These are phyloP conservation scores for Pseudogymnoascus sp. DNA, from an alignment of 2,329 filamentous ascomycete species.

Conservation along the genomic window DNA sequence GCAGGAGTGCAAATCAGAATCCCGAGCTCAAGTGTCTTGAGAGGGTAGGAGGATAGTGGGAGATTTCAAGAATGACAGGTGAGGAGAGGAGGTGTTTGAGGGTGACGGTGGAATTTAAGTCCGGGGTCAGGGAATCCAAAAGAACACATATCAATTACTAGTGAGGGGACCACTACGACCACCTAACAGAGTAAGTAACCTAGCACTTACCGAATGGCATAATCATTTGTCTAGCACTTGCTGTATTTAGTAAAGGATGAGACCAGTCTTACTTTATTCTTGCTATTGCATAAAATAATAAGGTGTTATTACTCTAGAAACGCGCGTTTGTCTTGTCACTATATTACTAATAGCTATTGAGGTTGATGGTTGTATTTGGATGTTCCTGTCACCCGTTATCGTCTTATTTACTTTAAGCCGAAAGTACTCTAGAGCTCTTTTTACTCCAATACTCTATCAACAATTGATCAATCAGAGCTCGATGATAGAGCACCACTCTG, in stretches of 20 bases:
- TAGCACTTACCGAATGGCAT: background rate
- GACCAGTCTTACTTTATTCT: background rate
- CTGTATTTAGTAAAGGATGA: slow-evolving; percentile 2
- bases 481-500: background rate
- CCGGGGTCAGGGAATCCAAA: slow-evolving; percentile 2
- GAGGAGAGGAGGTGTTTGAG: slow-evolving; percentile 2
- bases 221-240: background rate
- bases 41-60: background rate
- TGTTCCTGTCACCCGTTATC: background rate
- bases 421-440: slow-evolving; percentile 1
- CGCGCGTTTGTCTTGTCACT: background rate
- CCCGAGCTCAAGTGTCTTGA: slow-evolving; percentile 8
- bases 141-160: slow-evolving; percentile 8
- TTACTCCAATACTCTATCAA: background rate
- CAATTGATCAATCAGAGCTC: slow-evolving; percentile 4
- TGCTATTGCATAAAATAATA: slow-evolving; percentile 1
- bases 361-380: background rate
- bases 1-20: background rate
- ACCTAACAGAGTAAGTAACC: background rate
- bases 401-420: background rate
- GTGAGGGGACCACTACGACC: background rate
- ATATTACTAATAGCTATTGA: background rate
- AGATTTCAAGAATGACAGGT: slow-evolving; percentile 23
- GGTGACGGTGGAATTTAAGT: slow-evolving; percentile 5
- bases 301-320: background rate